Conservation (phyloP, 179 eudicot species). For the Amaranthus tricolor region DNA sequence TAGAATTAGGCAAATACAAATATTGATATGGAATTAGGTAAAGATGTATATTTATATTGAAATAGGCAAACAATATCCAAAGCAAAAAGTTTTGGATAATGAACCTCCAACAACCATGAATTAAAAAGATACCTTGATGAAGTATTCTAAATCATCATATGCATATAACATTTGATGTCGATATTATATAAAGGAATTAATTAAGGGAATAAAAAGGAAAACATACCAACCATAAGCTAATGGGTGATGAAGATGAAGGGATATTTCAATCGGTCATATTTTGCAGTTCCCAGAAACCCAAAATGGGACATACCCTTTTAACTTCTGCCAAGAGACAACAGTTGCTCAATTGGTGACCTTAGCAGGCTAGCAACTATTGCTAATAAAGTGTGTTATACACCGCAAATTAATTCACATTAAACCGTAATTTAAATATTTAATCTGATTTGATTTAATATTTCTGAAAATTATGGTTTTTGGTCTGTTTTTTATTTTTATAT, state of each 20-base stretch:
- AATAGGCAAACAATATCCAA: not conserved
- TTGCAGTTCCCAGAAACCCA: not conserved
- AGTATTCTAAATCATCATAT: not conserved
- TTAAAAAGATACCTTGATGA: not conserved
- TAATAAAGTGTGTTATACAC: too few relatives aligned
- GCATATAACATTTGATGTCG: not conserved
- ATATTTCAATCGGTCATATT: not conserved
- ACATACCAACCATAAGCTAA: constrained; percentile 6
- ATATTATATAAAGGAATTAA: not conserved
- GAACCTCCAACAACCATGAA: not conserved
- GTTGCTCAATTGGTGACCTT: not conserved
- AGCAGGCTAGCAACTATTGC: too few relatives aligned
- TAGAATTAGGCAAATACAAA: not conserved
- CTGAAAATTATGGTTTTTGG: too few relatives aligned
- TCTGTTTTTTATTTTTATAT: too few relatives aligned
- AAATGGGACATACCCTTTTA: not conserved
- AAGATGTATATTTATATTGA: not conserved
- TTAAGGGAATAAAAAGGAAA: not conserved
- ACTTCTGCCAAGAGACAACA: not conserved
- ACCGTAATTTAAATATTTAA: too few relatives aligned
- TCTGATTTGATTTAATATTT: too few relatives aligned
- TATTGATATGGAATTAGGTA: not conserved
- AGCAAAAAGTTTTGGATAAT: not conserved
- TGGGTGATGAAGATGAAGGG: not conserved
- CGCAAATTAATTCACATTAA: too few relatives aligned